phyloP scores from a whole-genome alignment of 108 stramenopile genomes.

The Discostella pseudostelligera region DNA sequence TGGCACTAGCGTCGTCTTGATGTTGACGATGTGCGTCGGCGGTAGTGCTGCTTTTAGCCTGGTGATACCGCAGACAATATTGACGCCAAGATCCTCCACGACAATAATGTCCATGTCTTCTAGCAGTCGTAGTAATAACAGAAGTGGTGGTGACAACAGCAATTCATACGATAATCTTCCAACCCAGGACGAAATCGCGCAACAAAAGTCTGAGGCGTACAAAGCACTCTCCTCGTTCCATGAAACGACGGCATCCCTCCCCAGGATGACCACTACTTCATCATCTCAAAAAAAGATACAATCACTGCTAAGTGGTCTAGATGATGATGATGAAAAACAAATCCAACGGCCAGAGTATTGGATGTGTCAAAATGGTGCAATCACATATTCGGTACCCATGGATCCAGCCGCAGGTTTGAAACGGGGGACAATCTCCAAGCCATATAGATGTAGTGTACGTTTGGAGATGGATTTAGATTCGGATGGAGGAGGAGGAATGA shows the following conservation, averaged over 20 bases:
- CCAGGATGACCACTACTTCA: background rate
- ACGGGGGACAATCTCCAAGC: constrained; percentile 45
- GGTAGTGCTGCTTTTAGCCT: too few species aligned
- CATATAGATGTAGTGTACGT: constrained; percentile 54
- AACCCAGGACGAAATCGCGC: constrained; percentile 24
- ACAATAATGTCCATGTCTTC: background rate
- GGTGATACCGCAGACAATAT: too few species aligned
- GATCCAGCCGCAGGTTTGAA: constrained; percentile 75
- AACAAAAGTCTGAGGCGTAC: constrained; percentile 44
- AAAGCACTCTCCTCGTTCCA: constrained; percentile 42
- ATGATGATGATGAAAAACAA: too few species aligned
- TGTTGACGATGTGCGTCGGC: background rate
- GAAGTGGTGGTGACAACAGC: background rate
- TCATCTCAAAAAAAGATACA: too few species aligned
- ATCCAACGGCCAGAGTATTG: constrained; percentile 24
- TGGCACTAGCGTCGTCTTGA: background rate
- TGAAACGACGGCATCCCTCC: constrained; percentile 24
- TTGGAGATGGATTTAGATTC: constrained; percentile 48
- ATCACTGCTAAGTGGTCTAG: too few species aligned
- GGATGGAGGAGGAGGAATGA: constrained; percentile 10
- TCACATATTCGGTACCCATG: constrained; percentile 60
- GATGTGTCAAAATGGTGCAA: constrained; percentile 59
- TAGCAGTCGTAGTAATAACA: background rate
- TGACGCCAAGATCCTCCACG: background rate
- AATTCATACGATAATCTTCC: constrained; percentile 12